Conservation (phyloP, 106 monocot genomes). For the Apostasia shenzhenica region DNA sequence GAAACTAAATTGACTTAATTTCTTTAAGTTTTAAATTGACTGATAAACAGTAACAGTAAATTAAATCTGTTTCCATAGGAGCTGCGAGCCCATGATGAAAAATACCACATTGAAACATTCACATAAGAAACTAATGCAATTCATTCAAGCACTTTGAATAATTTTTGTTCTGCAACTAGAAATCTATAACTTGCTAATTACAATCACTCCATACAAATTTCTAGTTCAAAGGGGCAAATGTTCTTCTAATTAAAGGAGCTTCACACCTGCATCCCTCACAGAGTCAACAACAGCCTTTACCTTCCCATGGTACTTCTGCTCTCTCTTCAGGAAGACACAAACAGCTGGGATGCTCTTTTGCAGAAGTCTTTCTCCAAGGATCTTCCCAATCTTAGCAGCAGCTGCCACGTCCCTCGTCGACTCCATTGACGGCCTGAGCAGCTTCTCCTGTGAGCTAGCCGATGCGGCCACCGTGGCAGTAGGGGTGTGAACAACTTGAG, state of each 20-base stretch:
- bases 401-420: constrained; percentile 77
- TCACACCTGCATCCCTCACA: constrained; percentile 66
- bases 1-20: no score
- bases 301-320: constrained; percentile 90
- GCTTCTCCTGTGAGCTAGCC: constrained; percentile 87
- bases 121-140: no score
- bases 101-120: no score
- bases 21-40: no score
- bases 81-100: no score
- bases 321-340: constrained; percentile 52
- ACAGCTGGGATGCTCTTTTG: constrained; percentile 74
- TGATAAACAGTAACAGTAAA: no score
- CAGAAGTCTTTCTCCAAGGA: constrained; percentile 72
- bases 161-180: no score
- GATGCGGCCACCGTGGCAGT: constrained; percentile 73
- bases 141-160: no score
- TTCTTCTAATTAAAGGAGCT: constrained; percentile 38
- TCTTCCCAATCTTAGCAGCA: constrained; percentile 75
- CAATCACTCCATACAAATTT: no score
- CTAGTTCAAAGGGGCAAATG: no score
- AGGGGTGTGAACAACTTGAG: constrained; percentile 75
- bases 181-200: no score
- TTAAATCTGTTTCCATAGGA: no score
- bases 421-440: constrained; percentile 62
- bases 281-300: constrained; percentile 80